Base-by-base conservation (phyloP, 164 flowering plant species). In the Aristolochia contorta region DNA sequence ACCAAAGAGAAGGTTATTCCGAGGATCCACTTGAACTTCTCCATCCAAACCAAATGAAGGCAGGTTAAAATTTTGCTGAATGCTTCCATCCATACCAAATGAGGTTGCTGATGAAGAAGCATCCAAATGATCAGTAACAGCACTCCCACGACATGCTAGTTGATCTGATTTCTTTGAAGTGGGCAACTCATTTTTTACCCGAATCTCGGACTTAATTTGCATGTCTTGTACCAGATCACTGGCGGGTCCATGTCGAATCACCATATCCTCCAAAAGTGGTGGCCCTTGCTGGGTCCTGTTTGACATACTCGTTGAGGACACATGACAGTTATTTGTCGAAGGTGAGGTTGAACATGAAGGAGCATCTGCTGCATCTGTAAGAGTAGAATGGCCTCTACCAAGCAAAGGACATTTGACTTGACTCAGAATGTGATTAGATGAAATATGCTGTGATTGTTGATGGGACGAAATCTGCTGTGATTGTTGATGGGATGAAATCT, bases 341-440 rank as follows among this genome's bases (percentile, higher is more conserved):
- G 96, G 91, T 16, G 98, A 85, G 46, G 91, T 83, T 47, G 96
- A 87, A 69, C 91, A 87, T 63, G 98, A 92, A 32, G 88, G 93
- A 51, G 84, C 81, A 63, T 85, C 96, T 23, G 84, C 96, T 23
- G 84, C 89, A 67, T 92, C 89, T 5, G 89, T 80, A 46, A 70
- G 76, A 30, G 73, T 78, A 47, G 92, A 85, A 47, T 76, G 81
- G 21, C 75, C 72, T 74, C 77, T 74, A 48, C 66, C 64, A 23
- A 64, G 64, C 13, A 67, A 46, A 19, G 67, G 75, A 62, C 76
- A 61, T 47, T 78, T 86, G 27, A 73, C 75, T 65, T 75, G 83
- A 51, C 69, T 61, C n/a, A 78, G 81, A 33, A 73, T 65, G 46
- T 81, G 86, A 71, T 64, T 81, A 37, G 43, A 37, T 37, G 43